Percentiles rank a stretch among this genome's conserved stretches.
phyloP scores from a whole-genome alignment of 2,329 filamentous ascomycete genomes.

The Aquanectria penicillioides region DNA sequence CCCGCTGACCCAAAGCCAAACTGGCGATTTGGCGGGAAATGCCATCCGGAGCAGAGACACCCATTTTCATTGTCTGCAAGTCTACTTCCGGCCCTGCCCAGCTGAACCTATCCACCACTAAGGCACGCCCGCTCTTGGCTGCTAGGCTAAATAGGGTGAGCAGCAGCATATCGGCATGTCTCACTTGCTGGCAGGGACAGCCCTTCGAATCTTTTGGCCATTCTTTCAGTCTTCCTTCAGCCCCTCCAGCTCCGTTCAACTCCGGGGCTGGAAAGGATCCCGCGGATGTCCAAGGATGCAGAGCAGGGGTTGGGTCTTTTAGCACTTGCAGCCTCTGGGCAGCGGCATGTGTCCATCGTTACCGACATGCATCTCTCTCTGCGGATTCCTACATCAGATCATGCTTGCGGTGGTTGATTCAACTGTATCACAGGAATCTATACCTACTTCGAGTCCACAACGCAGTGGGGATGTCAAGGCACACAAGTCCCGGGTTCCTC shows the following conservation, averaged over 20 bases:
- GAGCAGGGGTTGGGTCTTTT: too few relatives aligned
- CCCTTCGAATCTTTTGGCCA: neutral
- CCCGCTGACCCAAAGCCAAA: slow-evolving; percentile 21
- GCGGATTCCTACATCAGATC: slow-evolving; percentile 16
- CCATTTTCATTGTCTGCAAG: neutral
- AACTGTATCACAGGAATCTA: slow-evolving; percentile 9
- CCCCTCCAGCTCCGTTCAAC: slow-evolving; percentile 28
- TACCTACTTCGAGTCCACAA: neutral
- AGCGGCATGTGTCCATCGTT: neutral
- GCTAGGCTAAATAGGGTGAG: too few relatives aligned
- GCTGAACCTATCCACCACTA: slow-evolving; percentile 27
- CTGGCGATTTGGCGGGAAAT: slow-evolving; percentile 29
- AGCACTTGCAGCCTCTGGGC: too few relatives aligned
- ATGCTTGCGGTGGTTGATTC: slow-evolving; percentile 10
- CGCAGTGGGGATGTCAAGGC: too few relatives aligned
- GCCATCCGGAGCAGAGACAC: neutral
- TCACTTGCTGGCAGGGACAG: slow-evolving; percentile 10
- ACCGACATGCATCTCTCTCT: neutral
- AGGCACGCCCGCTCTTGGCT: slow-evolving; percentile 27
- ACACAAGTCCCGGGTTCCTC: too few relatives aligned
- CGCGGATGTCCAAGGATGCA: slow-evolving; percentile 1
- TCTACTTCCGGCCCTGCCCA: slow-evolving; percentile 28
- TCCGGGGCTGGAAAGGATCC: slow-evolving; percentile 22
- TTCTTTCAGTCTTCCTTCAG: neutral
- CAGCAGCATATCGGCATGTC: slow-evolving; percentile 8